phyloP scores from a whole-genome alignment of 208 protist genomes.

The Tritrichomonas foetus region DNA sequence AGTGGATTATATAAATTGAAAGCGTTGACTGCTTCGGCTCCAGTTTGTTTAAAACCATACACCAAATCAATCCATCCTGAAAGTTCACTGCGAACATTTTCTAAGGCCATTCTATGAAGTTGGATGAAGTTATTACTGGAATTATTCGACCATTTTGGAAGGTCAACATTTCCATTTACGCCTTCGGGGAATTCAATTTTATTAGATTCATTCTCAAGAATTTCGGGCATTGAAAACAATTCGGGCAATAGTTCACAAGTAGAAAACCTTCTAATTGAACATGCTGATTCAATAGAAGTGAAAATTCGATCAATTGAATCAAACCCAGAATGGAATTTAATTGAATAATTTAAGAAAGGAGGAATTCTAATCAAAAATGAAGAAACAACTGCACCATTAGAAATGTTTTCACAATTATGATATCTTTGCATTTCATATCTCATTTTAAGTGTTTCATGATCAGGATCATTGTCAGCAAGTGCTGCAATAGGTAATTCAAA shows the following conservation, averaged over 20 bases:
- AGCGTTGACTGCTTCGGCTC: not conserved
- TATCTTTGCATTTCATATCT: not conserved
- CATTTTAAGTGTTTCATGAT: not conserved
- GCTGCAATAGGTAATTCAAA: not conserved
- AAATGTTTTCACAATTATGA: not conserved
- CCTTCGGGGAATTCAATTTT: no score
- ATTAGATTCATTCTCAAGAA: not conserved
- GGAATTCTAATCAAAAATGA: not conserved
- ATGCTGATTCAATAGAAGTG: not conserved
- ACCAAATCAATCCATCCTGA: not conserved
- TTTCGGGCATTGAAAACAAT: not conserved
- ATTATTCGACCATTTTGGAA: not conserved
- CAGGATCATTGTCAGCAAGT: not conserved
- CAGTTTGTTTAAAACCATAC: not conserved
- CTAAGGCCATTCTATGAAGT: not conserved
- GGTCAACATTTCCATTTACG: not conserved
- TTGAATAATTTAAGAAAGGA: not conserved
- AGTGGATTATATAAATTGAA: not conserved
- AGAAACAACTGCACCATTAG: not conserved
- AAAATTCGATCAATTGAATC: not conserved
- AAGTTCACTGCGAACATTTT: not conserved
- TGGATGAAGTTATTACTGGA: not conserved
- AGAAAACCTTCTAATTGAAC: no score
- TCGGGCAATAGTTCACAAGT: no score
- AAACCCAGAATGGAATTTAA: not conserved